phyloP scores from a whole-genome alignment of 225 moss, liverwort and hornwort species.

The Pseudisothecium myosuroides region DNA sequence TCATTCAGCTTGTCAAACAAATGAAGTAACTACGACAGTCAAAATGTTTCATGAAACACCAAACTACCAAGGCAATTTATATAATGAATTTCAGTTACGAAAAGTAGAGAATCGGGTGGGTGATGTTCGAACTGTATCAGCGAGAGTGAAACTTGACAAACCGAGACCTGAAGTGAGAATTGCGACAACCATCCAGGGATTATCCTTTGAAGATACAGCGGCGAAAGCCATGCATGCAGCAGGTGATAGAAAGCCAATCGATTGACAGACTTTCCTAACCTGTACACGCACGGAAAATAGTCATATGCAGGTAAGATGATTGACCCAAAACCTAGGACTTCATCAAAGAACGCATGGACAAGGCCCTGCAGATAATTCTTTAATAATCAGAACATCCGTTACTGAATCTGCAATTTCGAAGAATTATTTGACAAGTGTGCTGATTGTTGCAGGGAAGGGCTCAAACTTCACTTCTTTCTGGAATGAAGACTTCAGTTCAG shows the following conservation, averaged over 20 bases:
- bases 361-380: too few species aligned
- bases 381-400: not conserved
- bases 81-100: not conserved
- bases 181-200: conserved; percentile 60
- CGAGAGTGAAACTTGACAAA: conserved; percentile 73
- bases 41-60: too few species aligned
- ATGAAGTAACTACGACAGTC: too few species aligned
- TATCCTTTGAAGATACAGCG: conserved; percentile 38
- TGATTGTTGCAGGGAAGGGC: too few species aligned
- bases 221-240: conserved; percentile 77
- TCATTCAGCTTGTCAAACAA: too few species aligned
- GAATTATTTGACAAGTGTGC: too few species aligned
- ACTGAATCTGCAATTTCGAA: too few species aligned
- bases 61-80: too few species aligned
- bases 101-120: not conserved
- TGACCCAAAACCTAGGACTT: not conserved
- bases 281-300: not conserved
- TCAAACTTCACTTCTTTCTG: too few species aligned
- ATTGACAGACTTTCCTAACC: conserved; percentile 84
- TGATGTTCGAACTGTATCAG: conserved; percentile 35
- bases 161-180: conserved; percentile 72
- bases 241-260: conserved; percentile 80
- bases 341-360: not conserved
- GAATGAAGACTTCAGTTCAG: too few species aligned
- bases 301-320: not conserved